Evolutionary conservation across 345 rosid species (phyloP).

Genomic region (Gossypium turneri): DNA sequence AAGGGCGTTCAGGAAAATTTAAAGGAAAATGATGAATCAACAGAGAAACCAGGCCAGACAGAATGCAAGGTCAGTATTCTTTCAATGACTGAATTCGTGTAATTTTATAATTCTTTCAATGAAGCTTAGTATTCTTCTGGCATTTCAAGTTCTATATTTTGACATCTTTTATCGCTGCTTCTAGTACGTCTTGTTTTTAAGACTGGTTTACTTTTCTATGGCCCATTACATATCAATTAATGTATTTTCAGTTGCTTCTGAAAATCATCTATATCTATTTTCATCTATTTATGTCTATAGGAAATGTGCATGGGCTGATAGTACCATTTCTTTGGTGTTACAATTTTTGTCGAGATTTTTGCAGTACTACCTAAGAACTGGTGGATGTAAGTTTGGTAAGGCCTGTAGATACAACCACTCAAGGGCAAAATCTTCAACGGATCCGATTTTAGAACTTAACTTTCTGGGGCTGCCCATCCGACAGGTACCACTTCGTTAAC

Average conservation of each 20-base stretch:
- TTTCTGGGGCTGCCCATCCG: slow-evolving; percentile 88
- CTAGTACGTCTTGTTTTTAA: background rate
- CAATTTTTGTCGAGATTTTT: slow-evolving; percentile 24
- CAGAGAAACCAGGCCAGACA: slow-evolving; percentile 49
- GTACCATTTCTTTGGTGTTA: slow-evolving; percentile 13
- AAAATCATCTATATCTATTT: background rate
- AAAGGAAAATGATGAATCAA: slow-evolving; percentile 55
- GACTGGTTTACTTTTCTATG: background rate
- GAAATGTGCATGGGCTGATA: slow-evolving; percentile 15
- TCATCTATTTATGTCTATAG: background rate
- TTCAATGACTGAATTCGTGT: background rate
- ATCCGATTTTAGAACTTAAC: slow-evolving; percentile 57
- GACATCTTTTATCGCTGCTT: background rate
- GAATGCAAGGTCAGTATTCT: slow-evolving; percentile 78
- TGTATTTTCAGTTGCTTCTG: background rate
- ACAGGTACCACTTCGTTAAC: slow-evolving; percentile 34
- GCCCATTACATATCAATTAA: background rate
- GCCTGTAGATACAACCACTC: slow-evolving; percentile 80
- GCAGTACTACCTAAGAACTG: slow-evolving; percentile 89
- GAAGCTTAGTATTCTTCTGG: background rate
- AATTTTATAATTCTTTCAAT: background rate
- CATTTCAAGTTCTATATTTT: background rate
- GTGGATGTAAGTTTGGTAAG: slow-evolving; percentile 90
- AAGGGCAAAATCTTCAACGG: slow-evolving; percentile 29
- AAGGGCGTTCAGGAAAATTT: slow-evolving; percentile 59